Percentiles rank a stretch among this genome's conserved stretches.
Evolutionary conservation across 208 protist species (phyloP).

Genomic region (Strigomonas culicis): DNA sequence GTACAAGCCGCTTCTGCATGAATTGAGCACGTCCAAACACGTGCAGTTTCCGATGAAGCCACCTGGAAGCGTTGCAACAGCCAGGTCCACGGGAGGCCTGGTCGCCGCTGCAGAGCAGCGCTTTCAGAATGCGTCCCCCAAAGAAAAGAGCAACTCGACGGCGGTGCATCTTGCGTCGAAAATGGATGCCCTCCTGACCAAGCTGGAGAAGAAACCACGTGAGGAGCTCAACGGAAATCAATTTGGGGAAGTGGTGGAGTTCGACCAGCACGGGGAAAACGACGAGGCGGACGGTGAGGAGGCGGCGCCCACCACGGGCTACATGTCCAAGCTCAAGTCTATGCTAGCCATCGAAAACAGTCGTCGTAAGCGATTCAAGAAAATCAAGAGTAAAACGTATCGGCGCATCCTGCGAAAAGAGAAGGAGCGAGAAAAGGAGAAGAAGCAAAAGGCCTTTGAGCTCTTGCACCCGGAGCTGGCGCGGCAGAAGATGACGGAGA

Average conservation of each 20-base stretch:
- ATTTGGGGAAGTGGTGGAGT: no score
- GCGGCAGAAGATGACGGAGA: constrained; percentile 57
- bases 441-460: constrained; percentile 78
- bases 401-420: constrained; percentile 90
- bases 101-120: constrained; percentile 42
- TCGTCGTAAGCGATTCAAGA: constrained; percentile 80
- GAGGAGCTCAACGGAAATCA: no score
- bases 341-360: constrained; percentile 88
- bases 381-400: constrained; percentile 94
- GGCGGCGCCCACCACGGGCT: constrained; percentile 38
- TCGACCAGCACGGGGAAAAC: constrained; percentile 16
- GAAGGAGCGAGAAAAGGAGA: constrained; percentile 84
- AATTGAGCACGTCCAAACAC: constrained; percentile 64
- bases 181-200: no score
- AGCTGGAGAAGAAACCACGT: no score
- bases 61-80: constrained; percentile 67
- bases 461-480: constrained; percentile 87
- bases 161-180: no score
- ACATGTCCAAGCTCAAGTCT: constrained; percentile 88
- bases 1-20: constrained; percentile 69
- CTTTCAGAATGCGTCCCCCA: no score
- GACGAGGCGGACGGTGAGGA: constrained; percentile 8
- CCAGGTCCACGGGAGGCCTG: constrained; percentile 70
- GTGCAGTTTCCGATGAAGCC: constrained; percentile 74
- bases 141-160: no score